phyloP scores from a whole-genome alignment of 2,329 filamentous ascomycete genomes.

The Clarireedia hainanense region DNA sequence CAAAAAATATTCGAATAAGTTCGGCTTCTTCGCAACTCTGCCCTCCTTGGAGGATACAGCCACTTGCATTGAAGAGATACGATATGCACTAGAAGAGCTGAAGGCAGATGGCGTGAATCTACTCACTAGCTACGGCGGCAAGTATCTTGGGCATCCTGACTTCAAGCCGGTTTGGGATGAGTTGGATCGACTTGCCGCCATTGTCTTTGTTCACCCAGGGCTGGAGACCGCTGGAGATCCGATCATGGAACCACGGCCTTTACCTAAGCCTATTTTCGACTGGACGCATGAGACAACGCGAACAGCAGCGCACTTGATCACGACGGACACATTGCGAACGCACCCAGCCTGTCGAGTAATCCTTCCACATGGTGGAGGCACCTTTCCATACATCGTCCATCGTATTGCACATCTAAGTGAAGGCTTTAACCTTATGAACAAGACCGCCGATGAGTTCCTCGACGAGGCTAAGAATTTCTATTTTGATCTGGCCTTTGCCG shows the following conservation, averaged over 20 bases:
- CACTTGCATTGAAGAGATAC: constrained; percentile 32
- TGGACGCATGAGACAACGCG: constrained; percentile 4
- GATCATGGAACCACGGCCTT: not conserved
- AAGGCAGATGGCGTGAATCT: constrained; percentile 10
- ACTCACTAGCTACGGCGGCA: not conserved
- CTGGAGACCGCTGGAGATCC: not conserved
- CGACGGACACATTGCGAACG: not conserved
- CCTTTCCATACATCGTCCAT: not conserved
- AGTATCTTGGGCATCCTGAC: not conserved
- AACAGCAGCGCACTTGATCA: not conserved
- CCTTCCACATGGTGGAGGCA: not conserved
- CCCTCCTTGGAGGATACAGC: constrained; percentile 21
- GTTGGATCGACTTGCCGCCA: not conserved
- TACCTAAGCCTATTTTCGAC: not conserved
- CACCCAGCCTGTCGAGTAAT: not conserved
- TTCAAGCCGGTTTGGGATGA: not conserved
- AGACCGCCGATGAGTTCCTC: constrained; percentile 3
- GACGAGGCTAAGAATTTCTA: no score
- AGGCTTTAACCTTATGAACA: not conserved
- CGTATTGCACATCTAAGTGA: no score
- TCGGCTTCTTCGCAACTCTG: no score
- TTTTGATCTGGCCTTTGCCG: not conserved
- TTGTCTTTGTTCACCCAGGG: not conserved
- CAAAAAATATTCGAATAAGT: no score
- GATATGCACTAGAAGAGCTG: constrained; percentile 33